Evolutionary conservation across 345 rosid species (phyloP), one percentile per base, ranked within the genome.

Genomic region (Conringia planisiliqua): DNA sequence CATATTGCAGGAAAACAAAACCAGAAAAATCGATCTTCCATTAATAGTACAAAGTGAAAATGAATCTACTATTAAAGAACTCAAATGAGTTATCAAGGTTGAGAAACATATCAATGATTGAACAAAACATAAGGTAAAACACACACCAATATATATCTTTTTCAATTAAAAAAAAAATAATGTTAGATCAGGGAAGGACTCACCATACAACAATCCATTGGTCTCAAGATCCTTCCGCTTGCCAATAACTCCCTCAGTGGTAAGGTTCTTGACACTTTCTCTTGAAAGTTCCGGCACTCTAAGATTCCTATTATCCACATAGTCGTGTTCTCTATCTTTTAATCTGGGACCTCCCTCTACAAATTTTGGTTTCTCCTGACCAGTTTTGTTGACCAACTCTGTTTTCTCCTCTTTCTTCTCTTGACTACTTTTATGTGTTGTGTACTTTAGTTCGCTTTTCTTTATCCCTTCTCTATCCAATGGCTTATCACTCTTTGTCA

Each of bases 141-240:
- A 46, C 11, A 22, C 56, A 70, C 43, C 27, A 33, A 39, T n/a
- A 24, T n/a, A 50, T 46, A 71, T 48, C 9, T 6, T 2, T 2
- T 36, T 36, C 24, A 3, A 16, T 4, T 14, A 0, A 50, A 29
- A 35, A 61, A n/a, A 50, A 29, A 35, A 61, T 10, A 36, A 14
- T 27, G 33, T 47, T 62, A 7, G 70, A 55, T 46, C 10, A 64
- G 47, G 80, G 39, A 60, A 78, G 36, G 65, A 83, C 95, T 85
- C 84, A 91, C 97, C 92, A 82, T 77, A 85, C 51, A 81, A 40
- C 50, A 85, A 79, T 54, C 95, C 97, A 74, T 91, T 89, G 48
- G 82, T 74, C 66, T 84, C 88, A 12, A 32, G 61, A 40, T 82
- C 86, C 83, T 86, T 87, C 44, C 97, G 80, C 62, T 89, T 89